Conservation (phyloP, 108 stramenopile genomes). For the Pseudonitzschia multistriata region DNA sequence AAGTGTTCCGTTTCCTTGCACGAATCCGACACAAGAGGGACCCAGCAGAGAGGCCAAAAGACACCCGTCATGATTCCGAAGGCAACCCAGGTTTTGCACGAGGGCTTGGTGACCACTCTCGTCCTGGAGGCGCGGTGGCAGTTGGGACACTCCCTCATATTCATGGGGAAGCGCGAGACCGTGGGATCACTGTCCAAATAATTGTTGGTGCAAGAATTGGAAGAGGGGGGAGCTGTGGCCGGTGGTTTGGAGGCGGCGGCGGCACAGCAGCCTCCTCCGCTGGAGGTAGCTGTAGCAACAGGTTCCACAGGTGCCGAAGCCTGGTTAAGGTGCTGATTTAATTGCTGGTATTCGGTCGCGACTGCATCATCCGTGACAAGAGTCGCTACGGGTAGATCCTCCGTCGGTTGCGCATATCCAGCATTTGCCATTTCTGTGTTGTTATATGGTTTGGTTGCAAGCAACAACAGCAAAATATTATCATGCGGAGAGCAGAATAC, state of each 20-base stretch:
- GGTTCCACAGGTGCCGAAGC: background rate
- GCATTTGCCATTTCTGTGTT: too few species aligned
- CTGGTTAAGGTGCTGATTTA: background rate
- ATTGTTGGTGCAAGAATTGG: background rate
- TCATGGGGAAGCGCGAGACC: slow-evolving; percentile 21
- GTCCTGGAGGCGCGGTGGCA: slow-evolving; percentile 29
- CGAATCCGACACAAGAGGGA: slow-evolving; percentile 35
- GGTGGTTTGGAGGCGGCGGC: slow-evolving; percentile 1
- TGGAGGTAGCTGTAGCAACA: background rate
- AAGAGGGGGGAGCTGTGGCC: background rate
- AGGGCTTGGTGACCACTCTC: slow-evolving; percentile 7
- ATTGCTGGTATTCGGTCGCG: background rate
- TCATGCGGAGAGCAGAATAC: too few species aligned
- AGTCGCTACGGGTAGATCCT: background rate
- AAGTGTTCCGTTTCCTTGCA: slow-evolving; percentile 47
- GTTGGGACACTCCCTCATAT: slow-evolving; percentile 26
- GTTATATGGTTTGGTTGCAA: too few species aligned
- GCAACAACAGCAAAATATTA: too few species aligned
- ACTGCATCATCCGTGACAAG: background rate
- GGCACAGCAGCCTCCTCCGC: background rate
- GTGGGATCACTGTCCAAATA: slow-evolving; percentile 14
- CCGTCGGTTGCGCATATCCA: background rate
- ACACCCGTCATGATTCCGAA: slow-evolving; percentile 12
- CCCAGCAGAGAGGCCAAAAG: slow-evolving; percentile 45
- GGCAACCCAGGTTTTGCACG: slow-evolving; percentile 17